phyloP scores from a whole-genome alignment of 2,329 filamentous ascomycete species.

The Dendryphion nanum region DNA sequence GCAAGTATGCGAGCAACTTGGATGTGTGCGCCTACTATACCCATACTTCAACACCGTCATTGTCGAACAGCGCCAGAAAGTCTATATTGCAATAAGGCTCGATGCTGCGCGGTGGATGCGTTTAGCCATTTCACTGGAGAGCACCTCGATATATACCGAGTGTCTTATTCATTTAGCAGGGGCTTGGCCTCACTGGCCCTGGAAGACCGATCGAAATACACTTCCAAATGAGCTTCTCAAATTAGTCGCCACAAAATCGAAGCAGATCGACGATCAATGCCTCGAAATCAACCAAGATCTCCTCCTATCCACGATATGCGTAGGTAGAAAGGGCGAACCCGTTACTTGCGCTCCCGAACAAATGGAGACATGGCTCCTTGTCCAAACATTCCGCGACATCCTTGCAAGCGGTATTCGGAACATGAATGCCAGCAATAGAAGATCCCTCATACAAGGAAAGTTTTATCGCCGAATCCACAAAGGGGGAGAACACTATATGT shows the following conservation, averaged over 20 bases:
- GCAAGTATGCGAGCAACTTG: conserved; percentile 19
- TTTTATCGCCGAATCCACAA: conserved; percentile 27
- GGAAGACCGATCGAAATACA: conserved; percentile 8
- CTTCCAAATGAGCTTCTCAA: conserved; percentile 8
- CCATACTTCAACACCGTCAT: conserved; percentile 22
- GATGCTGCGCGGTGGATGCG: conserved; percentile 33
- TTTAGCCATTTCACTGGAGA: conserved; percentile 26
- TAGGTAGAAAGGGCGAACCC: conserved; percentile 3
- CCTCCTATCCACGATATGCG: conserved; percentile 18
- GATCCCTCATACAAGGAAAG: conserved; percentile 13
- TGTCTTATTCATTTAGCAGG: conserved; percentile 37
- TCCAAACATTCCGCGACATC: conserved; percentile 33
- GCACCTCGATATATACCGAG: conserved; percentile 34
- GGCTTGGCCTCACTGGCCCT: conserved; percentile 22
- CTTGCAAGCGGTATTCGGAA: conserved; percentile 17
- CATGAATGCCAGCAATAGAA: neutral
- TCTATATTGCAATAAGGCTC: conserved; percentile 29
- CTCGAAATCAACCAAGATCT: conserved; percentile 22
- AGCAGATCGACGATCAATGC: conserved; percentile 12
- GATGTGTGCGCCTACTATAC: conserved; percentile 18
- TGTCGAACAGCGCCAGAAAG: conserved; percentile 18
- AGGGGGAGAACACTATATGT: conserved; percentile 29
- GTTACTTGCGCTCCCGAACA: conserved; percentile 4
- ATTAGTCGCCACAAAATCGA: conserved; percentile 14
- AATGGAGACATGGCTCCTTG: conserved; percentile 24